Conservation (phyloP, 495 filamentous ascomycete genomes). For the Hypomontagnella submonticulosa region DNA sequence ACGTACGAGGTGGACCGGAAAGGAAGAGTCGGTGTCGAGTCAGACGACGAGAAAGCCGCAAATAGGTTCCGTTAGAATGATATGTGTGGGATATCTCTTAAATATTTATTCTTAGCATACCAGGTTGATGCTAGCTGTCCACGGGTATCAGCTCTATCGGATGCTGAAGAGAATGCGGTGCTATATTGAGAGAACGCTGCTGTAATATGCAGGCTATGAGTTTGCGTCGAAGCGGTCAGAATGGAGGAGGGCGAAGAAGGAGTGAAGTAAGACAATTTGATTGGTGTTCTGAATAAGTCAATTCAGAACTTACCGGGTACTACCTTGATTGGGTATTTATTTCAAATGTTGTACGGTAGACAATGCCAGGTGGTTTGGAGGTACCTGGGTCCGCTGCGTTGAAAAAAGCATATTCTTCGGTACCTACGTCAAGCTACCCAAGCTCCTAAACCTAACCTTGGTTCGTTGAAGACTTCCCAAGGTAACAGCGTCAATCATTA, state of each 20-base stretch:
- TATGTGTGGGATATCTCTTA: constrained; percentile 7
- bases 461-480: constrained; percentile 14
- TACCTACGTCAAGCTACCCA: constrained; percentile 16
- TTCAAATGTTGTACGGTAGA: constrained; percentile 11
- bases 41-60: constrained; percentile 29
- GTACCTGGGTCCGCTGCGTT: constrained; percentile 8
- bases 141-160: too few species aligned
- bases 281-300: not conserved
- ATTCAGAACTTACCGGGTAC: constrained; percentile 20
- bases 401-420: constrained; percentile 8
- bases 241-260: constrained; percentile 1
- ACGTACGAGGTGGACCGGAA: constrained; percentile 32
- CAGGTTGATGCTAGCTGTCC: not conserved
- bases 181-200: constrained; percentile 17
- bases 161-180: constrained; percentile 4
- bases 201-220: constrained; percentile 15
- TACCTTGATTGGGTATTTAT: constrained; percentile 21
- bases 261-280: constrained; percentile 1
- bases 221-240: not conserved
- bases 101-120: not conserved
- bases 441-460: constrained; percentile 2
- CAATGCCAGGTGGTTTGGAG: too few species aligned
- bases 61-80: constrained; percentile 1
- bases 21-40: constrained; percentile 42
- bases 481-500: constrained; percentile 19